A percentile compares a stretch with the other conserved stretches of the same genome.
These are phyloP conservation scores for Raphidocelis subcapitata DNA, from an alignment of 139 green algal genomes.

Conservation along the genomic window DNA sequence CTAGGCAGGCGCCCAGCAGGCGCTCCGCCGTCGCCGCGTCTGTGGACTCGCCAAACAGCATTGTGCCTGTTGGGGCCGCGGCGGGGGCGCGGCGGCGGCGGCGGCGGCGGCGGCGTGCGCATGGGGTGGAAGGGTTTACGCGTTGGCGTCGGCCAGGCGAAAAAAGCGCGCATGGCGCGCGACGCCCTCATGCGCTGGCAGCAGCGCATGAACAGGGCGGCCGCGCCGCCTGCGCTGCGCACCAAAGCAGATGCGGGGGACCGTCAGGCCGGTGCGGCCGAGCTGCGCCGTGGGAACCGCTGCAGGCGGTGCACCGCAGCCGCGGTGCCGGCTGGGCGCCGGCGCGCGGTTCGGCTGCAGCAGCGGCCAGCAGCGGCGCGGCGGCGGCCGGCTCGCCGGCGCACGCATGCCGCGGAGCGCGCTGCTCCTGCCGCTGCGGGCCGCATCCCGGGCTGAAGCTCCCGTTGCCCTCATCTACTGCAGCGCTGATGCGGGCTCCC, in stretches of 20 bases:
- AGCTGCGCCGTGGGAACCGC: constrained; percentile 5
- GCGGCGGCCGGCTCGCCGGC: too few relatives aligned
- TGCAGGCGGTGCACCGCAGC: too few relatives aligned
- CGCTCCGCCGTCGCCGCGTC: constrained; percentile 24
- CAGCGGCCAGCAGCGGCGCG: too few relatives aligned
- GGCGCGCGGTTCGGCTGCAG: too few relatives aligned
- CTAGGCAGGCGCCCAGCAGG: constrained; percentile 59
- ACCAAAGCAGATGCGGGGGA: constrained; percentile 57
- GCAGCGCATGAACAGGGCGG: not conserved
- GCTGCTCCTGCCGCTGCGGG: too few relatives aligned
- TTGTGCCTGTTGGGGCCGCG: constrained; percentile 71
- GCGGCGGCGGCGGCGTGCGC: not conserved
- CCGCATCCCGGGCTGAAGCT: too few relatives aligned
- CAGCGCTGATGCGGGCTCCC: too few relatives aligned
- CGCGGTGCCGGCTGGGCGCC: too few relatives aligned
- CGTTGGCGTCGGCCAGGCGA: not conserved
- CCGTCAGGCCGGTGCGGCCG: constrained; percentile 28
- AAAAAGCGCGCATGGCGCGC: not conserved
- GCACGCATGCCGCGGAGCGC: too few relatives aligned
- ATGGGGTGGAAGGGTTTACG: not conserved
- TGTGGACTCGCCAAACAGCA: constrained; percentile 85
- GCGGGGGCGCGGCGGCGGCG: too few relatives aligned
- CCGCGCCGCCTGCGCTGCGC: not conserved
- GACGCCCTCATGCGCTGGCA: not conserved
- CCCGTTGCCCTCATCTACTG: too few relatives aligned